A percentile compares a stretch with the other conserved stretches of the same genome.
Conservation (phyloP, 768 basidiomycete species). For the Rubroboletus satanas region DNA sequence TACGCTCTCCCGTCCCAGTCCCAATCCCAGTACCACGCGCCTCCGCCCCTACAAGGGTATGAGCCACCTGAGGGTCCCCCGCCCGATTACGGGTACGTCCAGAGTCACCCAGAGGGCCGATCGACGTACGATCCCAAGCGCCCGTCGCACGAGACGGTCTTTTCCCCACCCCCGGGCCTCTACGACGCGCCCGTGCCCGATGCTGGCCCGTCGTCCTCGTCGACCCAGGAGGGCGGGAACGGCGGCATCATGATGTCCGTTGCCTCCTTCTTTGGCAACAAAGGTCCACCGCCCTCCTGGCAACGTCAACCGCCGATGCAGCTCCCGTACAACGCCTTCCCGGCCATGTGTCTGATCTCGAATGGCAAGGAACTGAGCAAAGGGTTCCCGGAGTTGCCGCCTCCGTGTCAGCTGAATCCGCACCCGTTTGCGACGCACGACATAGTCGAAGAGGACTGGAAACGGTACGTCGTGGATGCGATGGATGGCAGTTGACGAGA, state of each 20-base stretch:
- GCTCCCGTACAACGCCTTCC: constrained; percentile 22
- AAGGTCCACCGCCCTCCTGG: constrained; percentile 27
- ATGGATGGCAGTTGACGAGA: neutral
- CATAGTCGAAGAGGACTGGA: constrained; percentile 49
- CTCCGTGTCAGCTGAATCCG: constrained; percentile 34
- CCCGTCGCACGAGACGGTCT: neutral
- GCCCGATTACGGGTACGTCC: constrained; percentile 9
- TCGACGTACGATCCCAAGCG: neutral
- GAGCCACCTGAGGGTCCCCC: constrained; percentile 9
- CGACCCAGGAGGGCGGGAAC: neutral
- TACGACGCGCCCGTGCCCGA: neutral
- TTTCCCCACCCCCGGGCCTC: neutral
- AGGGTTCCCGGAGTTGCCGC: constrained; percentile 44
- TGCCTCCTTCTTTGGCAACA: constrained; percentile 26
- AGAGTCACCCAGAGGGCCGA: neutral
- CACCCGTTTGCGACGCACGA: constrained; percentile 55
- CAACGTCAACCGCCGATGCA: constrained; percentile 14
- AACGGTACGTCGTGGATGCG: constrained; percentile 25
- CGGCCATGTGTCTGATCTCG: constrained; percentile 30
- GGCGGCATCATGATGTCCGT: constrained; percentile 15
- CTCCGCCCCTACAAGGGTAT: constrained; percentile 2
- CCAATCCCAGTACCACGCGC: neutral
- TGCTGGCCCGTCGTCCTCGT: neutral
- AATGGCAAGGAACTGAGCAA: constrained; percentile 28
- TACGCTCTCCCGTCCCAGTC: neutral